These are phyloP conservation scores for Clonostachys solani DNA, from an alignment of 2,329 filamentous ascomycete genomes.

Conservation along the genomic window DNA sequence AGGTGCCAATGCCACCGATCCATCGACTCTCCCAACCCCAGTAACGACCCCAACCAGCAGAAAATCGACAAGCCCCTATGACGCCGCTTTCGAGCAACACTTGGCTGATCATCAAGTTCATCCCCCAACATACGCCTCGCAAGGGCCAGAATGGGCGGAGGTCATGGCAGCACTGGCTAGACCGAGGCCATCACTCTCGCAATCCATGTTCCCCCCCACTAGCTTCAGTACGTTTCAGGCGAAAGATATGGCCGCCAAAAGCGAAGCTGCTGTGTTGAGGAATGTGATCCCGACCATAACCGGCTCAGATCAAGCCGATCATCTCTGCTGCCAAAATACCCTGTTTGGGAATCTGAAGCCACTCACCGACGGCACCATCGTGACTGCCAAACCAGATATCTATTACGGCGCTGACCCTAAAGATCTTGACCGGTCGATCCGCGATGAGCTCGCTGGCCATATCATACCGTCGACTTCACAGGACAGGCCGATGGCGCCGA, in stretches of 20 bases:
- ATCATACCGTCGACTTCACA: constrained; percentile 24
- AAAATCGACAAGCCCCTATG: background rate
- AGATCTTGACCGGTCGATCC: constrained; percentile 5
- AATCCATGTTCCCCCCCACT: constrained; percentile 21
- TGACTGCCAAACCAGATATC: constrained; percentile 21
- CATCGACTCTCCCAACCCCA: background rate
- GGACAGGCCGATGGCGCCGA: constrained; percentile 24
- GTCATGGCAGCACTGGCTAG: constrained; percentile 15
- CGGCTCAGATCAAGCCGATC: constrained; percentile 7
- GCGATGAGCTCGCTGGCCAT: constrained; percentile 12
- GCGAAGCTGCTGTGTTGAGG: constrained; percentile 24
- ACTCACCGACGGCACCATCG: constrained; percentile 22
- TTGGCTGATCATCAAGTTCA: constrained; percentile 26
- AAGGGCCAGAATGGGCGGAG: constrained; percentile 23
- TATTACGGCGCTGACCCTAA: constrained; percentile 15
- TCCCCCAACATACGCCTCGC: constrained; percentile 11
- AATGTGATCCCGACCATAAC: constrained; percentile 23
- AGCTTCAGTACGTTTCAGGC: constrained; percentile 19
- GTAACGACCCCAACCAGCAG: background rate
- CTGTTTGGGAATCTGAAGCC: constrained; percentile 26
- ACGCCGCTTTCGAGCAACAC: constrained; percentile 12
- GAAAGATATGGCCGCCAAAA: constrained; percentile 16
- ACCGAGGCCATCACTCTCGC: constrained; percentile 25
- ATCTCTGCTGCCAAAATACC: background rate
- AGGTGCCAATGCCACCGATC: background rate